Evolutionary conservation across 2,329 filamentous ascomycete species (phyloP).

Genomic region (Monilinia fructigena): DNA sequence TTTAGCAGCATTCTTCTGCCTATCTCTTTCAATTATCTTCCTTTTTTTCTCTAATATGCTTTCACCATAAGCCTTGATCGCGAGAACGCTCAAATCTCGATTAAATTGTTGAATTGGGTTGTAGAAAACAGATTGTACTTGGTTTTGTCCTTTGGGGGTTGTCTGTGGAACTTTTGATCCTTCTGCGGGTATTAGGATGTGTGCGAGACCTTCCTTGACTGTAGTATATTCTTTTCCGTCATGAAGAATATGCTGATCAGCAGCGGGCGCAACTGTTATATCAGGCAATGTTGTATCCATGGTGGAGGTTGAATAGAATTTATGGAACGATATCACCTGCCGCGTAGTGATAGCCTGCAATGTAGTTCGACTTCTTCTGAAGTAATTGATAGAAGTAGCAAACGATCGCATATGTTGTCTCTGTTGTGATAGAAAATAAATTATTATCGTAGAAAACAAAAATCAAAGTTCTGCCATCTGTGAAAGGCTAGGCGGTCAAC

Average conservation of each 20-base stretch:
- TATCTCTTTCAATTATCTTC: conserved; percentile 45
- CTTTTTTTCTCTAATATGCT: conserved; percentile 54
- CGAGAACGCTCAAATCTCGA: conserved; percentile 87
- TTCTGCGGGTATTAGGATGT: conserved; percentile 61
- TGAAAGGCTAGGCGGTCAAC: not conserved
- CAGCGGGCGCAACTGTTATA: conserved; percentile 37
- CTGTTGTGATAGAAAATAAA: not conserved
- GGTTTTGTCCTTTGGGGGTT: conserved; percentile 52
- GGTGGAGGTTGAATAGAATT: conserved; percentile 1
- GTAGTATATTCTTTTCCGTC: conserved; percentile 56
- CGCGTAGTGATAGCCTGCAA: not conserved
- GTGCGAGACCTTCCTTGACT: conserved; percentile 65
- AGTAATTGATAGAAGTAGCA: conserved; percentile 11
- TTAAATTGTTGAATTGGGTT: conserved; percentile 99
- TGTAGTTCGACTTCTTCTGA: conserved; percentile 4
- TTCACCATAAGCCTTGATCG: conserved; percentile 85
- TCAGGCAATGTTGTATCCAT: conserved; percentile 27
- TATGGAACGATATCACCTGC: not conserved
- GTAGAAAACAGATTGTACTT: conserved; percentile 86
- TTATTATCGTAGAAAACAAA: conserved; percentile 9
- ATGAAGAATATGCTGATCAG: conserved; percentile 42
- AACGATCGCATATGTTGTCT: conserved; percentile 8
- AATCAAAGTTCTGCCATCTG: conserved; percentile 11
- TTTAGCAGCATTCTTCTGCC: conserved; percentile 39
- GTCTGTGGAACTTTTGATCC: conserved; percentile 48